Conservation (phyloP, 106 monocot genomes). For the Acorus calamus region DNA sequence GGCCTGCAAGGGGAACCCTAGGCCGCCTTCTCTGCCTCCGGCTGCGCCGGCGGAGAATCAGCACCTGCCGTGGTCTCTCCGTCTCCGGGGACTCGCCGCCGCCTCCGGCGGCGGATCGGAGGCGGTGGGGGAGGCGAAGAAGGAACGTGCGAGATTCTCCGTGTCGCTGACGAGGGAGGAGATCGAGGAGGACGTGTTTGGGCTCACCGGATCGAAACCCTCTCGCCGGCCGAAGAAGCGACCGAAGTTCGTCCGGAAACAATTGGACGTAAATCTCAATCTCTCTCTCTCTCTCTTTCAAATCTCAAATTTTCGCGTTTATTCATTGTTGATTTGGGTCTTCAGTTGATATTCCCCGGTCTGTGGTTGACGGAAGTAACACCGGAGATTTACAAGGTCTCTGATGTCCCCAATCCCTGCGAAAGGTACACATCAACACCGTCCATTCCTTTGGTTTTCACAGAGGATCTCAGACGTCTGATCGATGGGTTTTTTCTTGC, state of each 20-base stretch:
- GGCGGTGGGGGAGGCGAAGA: neutral
- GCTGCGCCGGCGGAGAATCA: too few relatives aligned
- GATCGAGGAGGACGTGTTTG: conserved; percentile 24
- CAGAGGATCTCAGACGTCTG: too few relatives aligned
- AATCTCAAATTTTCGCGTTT: too few relatives aligned
- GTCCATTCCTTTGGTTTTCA: too few relatives aligned
- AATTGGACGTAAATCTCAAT: conserved; percentile 7
- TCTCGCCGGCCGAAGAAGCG: conserved; percentile 15
- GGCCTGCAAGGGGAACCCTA: too few relatives aligned
- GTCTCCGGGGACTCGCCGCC: neutral
- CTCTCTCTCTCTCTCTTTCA: neutral
- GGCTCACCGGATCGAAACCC: conserved; percentile 12
- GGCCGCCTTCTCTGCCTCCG: too few relatives aligned
- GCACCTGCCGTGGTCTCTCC: too few relatives aligned
- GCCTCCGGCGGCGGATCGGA: neutral
- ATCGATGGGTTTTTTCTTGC: too few relatives aligned
- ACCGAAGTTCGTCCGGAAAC: conserved; percentile 3
- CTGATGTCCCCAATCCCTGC: too few relatives aligned
- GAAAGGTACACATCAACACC: too few relatives aligned
- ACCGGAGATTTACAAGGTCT: neutral
- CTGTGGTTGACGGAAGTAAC: conserved; percentile 9
- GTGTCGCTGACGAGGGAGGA: conserved; percentile 15
- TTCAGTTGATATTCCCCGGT: conserved; percentile 4
- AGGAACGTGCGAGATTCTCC: conserved; percentile 9
- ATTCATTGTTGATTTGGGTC: neutral